phyloP scores from a whole-genome alignment of 345 rosid species.

The Laguncularia racemosa region DNA sequence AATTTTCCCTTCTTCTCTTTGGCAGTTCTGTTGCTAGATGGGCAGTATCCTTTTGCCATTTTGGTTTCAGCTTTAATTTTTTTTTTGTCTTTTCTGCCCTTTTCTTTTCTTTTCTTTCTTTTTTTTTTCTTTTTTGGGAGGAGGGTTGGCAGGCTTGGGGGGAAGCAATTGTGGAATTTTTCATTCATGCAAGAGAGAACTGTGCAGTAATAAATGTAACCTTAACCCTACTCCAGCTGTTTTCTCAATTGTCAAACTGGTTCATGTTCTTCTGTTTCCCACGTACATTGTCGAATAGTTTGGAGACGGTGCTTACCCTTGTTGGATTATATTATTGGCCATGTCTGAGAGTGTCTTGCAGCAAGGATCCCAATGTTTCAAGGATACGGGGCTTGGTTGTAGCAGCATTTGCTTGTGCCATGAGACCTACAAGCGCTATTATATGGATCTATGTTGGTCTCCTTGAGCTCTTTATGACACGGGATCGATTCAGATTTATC shows the following conservation, averaged over 20 bases:
- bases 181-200: not conserved
- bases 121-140: too few species aligned
- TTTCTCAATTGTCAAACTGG: conserved; percentile 80
- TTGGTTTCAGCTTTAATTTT: too few species aligned
- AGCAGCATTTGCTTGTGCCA: conserved; percentile 81
- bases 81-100: not conserved
- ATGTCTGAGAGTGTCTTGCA: conserved; percentile 46
- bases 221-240: conserved; percentile 63
- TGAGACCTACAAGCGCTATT: conserved; percentile 87
- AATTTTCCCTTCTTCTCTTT: conserved; percentile 49
- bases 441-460: conserved; percentile 83
- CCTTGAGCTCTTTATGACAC: conserved; percentile 52
- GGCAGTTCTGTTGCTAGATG: conserved; percentile 54
- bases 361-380: conserved; percentile 27
- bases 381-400: conserved; percentile 70
- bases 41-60: conserved; percentile 67
- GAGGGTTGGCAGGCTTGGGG: too few species aligned
- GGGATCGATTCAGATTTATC: conserved; percentile 51
- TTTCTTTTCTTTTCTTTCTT: not conserved
- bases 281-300: conserved; percentile 84
- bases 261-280: conserved; percentile 82
- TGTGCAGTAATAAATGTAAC: not conserved
- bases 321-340: conserved; percentile 89
- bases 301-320: conserved; percentile 87
- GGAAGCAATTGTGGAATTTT: not conserved